phyloP scores from a whole-genome alignment of 1,284 basidiomycete species.

The Neotropicomus parvogracilis region DNA sequence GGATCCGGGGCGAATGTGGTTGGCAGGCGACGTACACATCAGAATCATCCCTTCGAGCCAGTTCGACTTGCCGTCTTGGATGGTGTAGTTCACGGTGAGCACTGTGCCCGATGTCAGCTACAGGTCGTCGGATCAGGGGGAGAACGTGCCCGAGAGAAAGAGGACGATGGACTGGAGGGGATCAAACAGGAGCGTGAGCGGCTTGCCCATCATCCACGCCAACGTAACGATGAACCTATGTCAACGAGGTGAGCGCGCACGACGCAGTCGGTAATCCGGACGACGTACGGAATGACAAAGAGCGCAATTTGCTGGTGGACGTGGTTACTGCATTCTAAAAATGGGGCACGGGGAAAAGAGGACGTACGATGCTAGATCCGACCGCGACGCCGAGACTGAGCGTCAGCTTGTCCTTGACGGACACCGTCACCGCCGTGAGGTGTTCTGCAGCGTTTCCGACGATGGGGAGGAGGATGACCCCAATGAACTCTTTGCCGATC shows the following conservation, averaged over 20 bases:
- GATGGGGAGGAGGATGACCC: constrained; percentile 81
- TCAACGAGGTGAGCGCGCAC: constrained; percentile 52
- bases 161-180: constrained; percentile 71
- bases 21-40: constrained; percentile 46
- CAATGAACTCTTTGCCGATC: constrained; percentile 77
- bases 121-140: not conserved
- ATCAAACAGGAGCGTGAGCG: constrained; percentile 75
- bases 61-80: constrained; percentile 81
- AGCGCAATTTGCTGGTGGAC: constrained; percentile 78
- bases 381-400: constrained; percentile 83
- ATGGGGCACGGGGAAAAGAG: constrained; percentile 2
- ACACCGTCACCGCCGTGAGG: constrained; percentile 80
- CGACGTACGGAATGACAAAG: constrained; percentile 77
- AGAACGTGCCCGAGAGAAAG: constrained; percentile 43
- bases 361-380: constrained; percentile 78
- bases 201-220: constrained; percentile 68
- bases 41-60: constrained; percentile 77
- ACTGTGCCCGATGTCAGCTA: constrained; percentile 36
- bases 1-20: no score
- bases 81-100: constrained; percentile 75
- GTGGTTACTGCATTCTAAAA: constrained; percentile 5
- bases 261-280: constrained; percentile 44
- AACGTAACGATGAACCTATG: constrained; percentile 57
- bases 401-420: constrained; percentile 73
- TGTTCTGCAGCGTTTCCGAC: constrained; percentile 77